Evolutionary conservation across 345 rosid species (phyloP).

Genomic region (Acer saccharum): DNA sequence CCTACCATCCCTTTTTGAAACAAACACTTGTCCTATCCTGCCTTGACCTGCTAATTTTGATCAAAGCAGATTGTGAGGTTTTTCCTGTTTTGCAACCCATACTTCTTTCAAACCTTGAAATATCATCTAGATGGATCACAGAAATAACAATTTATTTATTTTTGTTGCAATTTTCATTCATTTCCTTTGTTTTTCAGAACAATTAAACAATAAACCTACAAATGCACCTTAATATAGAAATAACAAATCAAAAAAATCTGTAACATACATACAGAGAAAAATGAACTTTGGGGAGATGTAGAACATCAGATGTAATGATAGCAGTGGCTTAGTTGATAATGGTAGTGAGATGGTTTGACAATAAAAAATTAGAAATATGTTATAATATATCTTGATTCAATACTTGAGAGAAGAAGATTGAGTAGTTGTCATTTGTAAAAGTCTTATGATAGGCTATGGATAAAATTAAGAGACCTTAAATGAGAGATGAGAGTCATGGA

Average conservation of each 20-base stretch:
- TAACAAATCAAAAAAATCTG: neutral
- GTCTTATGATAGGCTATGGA: neutral
- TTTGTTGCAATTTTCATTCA: neutral
- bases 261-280: neutral
- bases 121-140: neutral
- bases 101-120: neutral
- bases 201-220: neutral
- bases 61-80: neutral
- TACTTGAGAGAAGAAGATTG: neutral
- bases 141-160: neutral
- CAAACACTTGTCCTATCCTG: neutral
- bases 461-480: neutral
- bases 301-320: neutral
- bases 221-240: neutral
- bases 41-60: neutral
- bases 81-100: neutral
- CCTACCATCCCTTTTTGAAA: neutral
- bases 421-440: neutral
- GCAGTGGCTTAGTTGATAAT: neutral
- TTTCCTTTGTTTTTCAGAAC: neutral
- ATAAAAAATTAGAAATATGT: neutral
- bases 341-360: neutral
- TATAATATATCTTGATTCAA: neutral
- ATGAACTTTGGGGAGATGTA: neutral
- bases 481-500: neutral